These are phyloP conservation scores for Aquilaria malaccensis DNA, from an alignment of 345 rosid species.

Conservation along the genomic window DNA sequence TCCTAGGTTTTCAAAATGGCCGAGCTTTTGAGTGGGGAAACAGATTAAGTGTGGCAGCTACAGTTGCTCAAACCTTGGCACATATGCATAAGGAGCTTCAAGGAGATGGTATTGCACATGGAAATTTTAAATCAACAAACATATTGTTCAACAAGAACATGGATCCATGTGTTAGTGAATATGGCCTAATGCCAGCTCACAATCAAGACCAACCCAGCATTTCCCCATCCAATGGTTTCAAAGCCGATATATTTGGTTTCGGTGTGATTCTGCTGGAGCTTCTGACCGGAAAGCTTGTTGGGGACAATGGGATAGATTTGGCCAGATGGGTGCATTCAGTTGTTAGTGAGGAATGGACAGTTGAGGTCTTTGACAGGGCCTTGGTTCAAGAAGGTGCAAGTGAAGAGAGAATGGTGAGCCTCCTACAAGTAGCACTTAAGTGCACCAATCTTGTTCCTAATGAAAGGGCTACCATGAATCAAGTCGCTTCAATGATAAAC, in stretches of 20 bases:
- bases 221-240: slow-evolving; percentile 11
- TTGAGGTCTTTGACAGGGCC: slow-evolving; percentile 44
- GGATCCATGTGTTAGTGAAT: slow-evolving; percentile 52
- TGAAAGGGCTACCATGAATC: slow-evolving; percentile 38
- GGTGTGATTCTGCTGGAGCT: slow-evolving; percentile 64
- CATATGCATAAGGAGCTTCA: slow-evolving; percentile 35
- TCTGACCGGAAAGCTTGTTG: slow-evolving; percentile 47
- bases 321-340: slow-evolving; percentile 48
- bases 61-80: slow-evolving; percentile 34
- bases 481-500: slow-evolving; percentile 27
- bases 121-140: slow-evolving; percentile 57
- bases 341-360: slow-evolving; percentile 59
- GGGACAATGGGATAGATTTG: slow-evolving; percentile 36
- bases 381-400: slow-evolving; percentile 37
- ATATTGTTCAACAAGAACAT: slow-evolving; percentile 38
- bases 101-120: slow-evolving; percentile 44
- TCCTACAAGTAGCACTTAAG: slow-evolving; percentile 39
- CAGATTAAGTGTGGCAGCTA: slow-evolving; percentile 38
- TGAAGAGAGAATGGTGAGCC: slow-evolving; percentile 51
- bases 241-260: slow-evolving; percentile 31
- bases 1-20: slow-evolving; percentile 30
- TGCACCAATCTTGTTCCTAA: slow-evolving; percentile 34
- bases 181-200: slow-evolving; percentile 39
- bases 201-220: slow-evolving; percentile 18
- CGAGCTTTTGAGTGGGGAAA: slow-evolving; percentile 40